Evolutionary conservation across 306 rosid genomes (phyloP), one percentile per base, ranked within the genome.

Genomic region (Alnus glutinosa): DNA sequence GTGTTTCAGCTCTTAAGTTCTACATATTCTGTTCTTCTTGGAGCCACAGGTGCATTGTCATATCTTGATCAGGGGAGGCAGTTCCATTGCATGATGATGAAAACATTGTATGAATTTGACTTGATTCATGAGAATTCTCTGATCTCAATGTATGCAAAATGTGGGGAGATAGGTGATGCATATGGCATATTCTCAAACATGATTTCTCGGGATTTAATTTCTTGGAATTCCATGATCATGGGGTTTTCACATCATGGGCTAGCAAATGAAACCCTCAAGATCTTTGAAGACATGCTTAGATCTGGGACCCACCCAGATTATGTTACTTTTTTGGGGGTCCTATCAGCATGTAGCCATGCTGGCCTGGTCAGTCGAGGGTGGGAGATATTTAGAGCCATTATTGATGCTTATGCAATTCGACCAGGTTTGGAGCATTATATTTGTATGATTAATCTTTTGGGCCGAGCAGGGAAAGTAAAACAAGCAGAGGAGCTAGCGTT

Each of bases 141-240:
- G 23, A 83, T 93, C 63, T 87, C 94, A 28, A 91, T 93, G 97
- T 93, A 93, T 68, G 87, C 97, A 49, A 93, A 91, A 84, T 88
- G 93, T 71, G 98, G 98, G 82, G 94, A 83, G 85, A 83, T 93
- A 78, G 83, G 74, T 1, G 88, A 87, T 28, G 90, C 94, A 42
- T 78, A 77, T 83, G 49, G 54, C 74, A 71, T 85, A 79, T 93
- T 93, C 88, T 83, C 88, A n/a, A 77, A 82, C 83, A 93, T 91
- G 91, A 73, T 63, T 72, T 64, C 30, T 44, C 78, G 80, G 80
- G 94, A 93, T 80, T 68, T 71, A 63, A 67, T 93, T 77, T 89
- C 93, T 9, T 93, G 98, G 97, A 93, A 93, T 79, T 76, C 94
- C 79, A 87, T 91, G 89, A 89, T 89, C 75, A 85, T 83, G 90